Evolutionary conservation across 306 rosid species (phyloP).

Genomic region (Vigna angularis): DNA sequence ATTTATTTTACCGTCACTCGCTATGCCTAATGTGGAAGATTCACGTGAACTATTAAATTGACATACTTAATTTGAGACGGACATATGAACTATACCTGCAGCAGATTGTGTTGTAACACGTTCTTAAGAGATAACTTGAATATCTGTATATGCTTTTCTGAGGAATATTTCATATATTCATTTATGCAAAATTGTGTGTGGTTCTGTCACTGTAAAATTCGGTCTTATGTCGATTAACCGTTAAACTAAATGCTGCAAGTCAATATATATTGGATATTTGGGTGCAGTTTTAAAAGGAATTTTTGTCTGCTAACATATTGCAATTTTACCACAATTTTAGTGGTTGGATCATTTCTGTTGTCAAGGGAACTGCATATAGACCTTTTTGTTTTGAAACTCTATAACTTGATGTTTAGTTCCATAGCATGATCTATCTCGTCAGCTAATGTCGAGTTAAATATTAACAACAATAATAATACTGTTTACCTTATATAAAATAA

Average conservation of each 20-base stretch:
- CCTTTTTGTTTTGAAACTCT: neutral
- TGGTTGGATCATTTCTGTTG: conserved; percentile 6
- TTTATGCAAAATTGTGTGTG: neutral
- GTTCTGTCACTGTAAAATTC: neutral
- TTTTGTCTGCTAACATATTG: neutral
- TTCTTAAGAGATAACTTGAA: neutral
- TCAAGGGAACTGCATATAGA: neutral
- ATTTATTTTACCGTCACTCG: conserved; percentile 21
- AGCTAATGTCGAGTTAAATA: neutral
- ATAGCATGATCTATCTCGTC: neutral
- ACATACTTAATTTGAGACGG: neutral
- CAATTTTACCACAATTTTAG: neutral
- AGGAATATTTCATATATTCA: conserved; percentile 30
- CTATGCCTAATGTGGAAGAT: neutral
- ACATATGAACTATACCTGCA: neutral
- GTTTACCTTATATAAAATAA: neutral
- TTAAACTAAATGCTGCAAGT: too few relatives aligned
- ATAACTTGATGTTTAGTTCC: neutral
- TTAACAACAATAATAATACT: neutral
- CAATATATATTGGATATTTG: neutral
- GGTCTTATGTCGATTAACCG: neutral
- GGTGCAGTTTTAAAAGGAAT: neutral
- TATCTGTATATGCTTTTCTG: neutral
- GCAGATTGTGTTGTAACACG: neutral
- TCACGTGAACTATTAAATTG: neutral